These are phyloP conservation scores for Ophiosphaerella korrae DNA, from an alignment of 2,329 filamentous ascomycete species.

Conservation along the genomic window DNA sequence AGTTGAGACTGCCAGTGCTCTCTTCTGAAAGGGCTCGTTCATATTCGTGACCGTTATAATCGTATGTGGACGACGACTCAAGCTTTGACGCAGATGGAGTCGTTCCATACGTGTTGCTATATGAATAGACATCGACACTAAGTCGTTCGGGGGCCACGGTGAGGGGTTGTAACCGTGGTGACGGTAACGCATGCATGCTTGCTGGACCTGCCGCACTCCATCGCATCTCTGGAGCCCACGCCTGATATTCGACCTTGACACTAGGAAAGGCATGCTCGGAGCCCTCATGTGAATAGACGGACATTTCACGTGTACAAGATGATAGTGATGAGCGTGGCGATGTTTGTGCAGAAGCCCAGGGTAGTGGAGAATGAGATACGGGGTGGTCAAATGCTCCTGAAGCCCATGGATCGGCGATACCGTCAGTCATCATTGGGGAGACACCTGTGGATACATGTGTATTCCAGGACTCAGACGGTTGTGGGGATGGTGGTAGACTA, in stretches of 20 bases:
- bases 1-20: conserved; percentile 17
- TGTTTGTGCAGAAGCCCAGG: conserved; percentile 34
- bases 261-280: conserved; percentile 33
- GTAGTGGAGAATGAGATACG: conserved; percentile 35
- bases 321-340: conserved; percentile 44
- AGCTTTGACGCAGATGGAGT: conserved; percentile 22
- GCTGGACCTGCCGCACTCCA: conserved; percentile 19
- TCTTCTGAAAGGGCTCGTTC: conserved; percentile 16
- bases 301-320: conserved; percentile 36
- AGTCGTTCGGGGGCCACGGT: conserved; percentile 44
- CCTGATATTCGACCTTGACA: conserved; percentile 36
- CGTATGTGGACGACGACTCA: conserved; percentile 18
- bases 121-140: conserved; percentile 24
- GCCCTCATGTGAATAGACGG: conserved; percentile 40
- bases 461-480: conserved; percentile 41
- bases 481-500: conserved; percentile 42
- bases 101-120: conserved; percentile 31
- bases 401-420: conserved; percentile 37
- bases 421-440: conserved; percentile 37
- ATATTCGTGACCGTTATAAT: conserved; percentile 15
- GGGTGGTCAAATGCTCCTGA: conserved; percentile 43
- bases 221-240: conserved; percentile 33
- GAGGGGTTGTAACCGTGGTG: conserved; percentile 23
- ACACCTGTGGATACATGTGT: conserved; percentile 30
- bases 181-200: conserved; percentile 11